Conservation (phyloP, 2,329 filamentous ascomycete species). For the Phaeosphaeria sp. region DNA sequence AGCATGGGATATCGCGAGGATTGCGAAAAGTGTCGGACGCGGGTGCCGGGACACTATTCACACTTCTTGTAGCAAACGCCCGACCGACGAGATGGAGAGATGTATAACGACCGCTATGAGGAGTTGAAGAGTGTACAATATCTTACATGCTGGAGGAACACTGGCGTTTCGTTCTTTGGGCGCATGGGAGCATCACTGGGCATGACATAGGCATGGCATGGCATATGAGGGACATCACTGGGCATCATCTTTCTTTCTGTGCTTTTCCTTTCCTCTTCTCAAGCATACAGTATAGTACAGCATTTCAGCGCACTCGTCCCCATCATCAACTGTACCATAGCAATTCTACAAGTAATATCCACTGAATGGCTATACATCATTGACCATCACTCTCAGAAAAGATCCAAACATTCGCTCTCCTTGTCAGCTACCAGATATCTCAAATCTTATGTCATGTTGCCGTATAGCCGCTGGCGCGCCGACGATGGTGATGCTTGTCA, state of each 20-base stretch:
- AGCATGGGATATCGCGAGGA: conserved; percentile 58
- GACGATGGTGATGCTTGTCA: neutral
- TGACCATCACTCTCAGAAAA: too few species aligned
- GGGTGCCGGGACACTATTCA: conserved; percentile 59
- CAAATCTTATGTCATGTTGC: too few species aligned
- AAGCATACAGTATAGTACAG: neutral
- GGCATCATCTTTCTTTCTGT: neutral
- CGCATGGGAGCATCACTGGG: neutral
- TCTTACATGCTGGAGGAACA: neutral
- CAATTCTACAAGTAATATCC: too few species aligned
- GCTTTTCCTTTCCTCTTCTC: neutral
- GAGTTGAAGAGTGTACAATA: neutral
- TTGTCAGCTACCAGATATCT: too few species aligned
- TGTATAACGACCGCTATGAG: neutral
- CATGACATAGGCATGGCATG: neutral
- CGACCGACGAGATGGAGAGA: neutral
- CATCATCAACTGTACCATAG: neutral
- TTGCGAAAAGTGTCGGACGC: conserved; percentile 56
- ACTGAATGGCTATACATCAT: neutral
- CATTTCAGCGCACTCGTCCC: neutral
- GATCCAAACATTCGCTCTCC: neutral
- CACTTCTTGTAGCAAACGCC: conserved; percentile 47
- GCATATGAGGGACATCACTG: neutral
- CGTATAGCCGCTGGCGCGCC: too few species aligned
- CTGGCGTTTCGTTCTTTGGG: neutral